A percentile compares a stretch with the other conserved stretches of the same genome.
Evolutionary conservation across 2,329 filamentous ascomycete genomes (phyloP).

Genomic region (Botrytis squamosa): DNA sequence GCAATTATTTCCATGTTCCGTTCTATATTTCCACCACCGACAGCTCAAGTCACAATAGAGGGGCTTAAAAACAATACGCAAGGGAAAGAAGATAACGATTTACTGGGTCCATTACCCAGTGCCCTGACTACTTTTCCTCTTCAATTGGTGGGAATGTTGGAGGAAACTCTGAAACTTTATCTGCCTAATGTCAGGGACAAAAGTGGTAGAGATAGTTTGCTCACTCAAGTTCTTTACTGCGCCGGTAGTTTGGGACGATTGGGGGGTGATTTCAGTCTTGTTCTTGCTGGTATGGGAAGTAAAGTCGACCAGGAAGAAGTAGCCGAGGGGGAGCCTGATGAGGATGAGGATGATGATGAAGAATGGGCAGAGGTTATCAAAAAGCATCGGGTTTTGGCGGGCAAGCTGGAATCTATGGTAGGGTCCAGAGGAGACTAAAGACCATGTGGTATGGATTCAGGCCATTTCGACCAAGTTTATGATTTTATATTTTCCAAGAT

Average conservation of each 20-base stretch:
- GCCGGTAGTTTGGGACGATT: slow-evolving; percentile 86
- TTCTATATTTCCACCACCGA: slow-evolving; percentile 70
- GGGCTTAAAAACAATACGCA: slow-evolving; percentile 25
- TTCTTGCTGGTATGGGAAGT: slow-evolving; percentile 62
- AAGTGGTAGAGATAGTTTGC: slow-evolving; percentile 76
- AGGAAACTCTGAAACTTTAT: slow-evolving; percentile 72
- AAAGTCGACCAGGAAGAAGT: slow-evolving; percentile 39
- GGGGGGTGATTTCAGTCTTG: slow-evolving; percentile 88
- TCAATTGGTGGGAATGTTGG: slow-evolving; percentile 77
- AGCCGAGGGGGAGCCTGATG: slow-evolving; percentile 45
- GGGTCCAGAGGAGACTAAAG: slow-evolving; percentile 40
- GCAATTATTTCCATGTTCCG: slow-evolving; percentile 92
- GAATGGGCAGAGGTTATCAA: slow-evolving; percentile 90
- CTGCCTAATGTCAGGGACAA: slow-evolving; percentile 80
- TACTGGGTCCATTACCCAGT: slow-evolving; percentile 64
- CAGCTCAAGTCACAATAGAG: slow-evolving; percentile 25
- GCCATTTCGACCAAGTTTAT: not conserved
- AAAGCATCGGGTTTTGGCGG: slow-evolving; percentile 81
- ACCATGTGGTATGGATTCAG: not conserved
- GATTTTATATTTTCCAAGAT: slow-evolving; percentile 7
- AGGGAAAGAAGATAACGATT: slow-evolving; percentile 39
- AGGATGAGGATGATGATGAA: slow-evolving; percentile 52
- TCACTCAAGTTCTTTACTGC: slow-evolving; percentile 92
- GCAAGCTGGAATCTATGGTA: slow-evolving; percentile 69
- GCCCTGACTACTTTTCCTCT: slow-evolving; percentile 81